Evolutionary conservation across 345 rosid genomes (phyloP).

Genomic region (Boechera stricta): DNA sequence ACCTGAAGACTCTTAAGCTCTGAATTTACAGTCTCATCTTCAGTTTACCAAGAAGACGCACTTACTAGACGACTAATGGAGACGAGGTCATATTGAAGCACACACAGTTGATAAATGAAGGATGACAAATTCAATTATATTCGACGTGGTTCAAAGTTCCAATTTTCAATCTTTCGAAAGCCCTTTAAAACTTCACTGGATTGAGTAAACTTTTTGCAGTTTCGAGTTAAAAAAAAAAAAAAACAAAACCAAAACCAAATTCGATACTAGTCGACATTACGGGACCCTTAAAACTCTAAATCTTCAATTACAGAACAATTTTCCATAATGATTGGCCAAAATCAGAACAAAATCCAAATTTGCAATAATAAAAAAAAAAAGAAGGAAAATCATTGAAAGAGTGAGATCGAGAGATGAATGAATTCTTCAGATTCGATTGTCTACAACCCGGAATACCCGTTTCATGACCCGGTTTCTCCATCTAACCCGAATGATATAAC

Average conservation of each 20-base stretch:
- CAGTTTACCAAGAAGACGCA: not conserved
- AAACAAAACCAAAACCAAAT: not conserved
- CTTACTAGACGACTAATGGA: too few relatives aligned
- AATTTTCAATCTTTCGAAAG: not conserved
- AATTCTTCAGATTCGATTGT: conserved; percentile 54
- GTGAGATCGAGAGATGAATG: conserved; percentile 68
- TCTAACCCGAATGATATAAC: not conserved
- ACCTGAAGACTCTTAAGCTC: conserved; percentile 2
- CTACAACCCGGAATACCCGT: conserved; percentile 41
- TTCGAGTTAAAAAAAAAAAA: not conserved
- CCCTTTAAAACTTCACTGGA: conserved; percentile 7
- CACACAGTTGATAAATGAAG: not conserved
- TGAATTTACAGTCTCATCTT: not conserved
- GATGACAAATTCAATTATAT: not conserved
- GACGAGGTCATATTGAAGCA: not conserved
- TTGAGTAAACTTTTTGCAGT: not conserved
- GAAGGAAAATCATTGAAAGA: too few relatives aligned
- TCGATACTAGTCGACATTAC: not conserved
- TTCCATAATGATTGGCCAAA: not conserved
- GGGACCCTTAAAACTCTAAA: conserved; percentile 21
- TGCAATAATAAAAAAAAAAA: not conserved
- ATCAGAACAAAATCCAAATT: conserved; percentile 9
- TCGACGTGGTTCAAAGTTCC: not conserved
- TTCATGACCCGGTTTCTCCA: conserved; percentile 43
- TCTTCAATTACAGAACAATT: not conserved